These are phyloP conservation scores for Talaromyces pinophilus DNA, from an alignment of 2,329 filamentous ascomycete species.

Conservation along the genomic window DNA sequence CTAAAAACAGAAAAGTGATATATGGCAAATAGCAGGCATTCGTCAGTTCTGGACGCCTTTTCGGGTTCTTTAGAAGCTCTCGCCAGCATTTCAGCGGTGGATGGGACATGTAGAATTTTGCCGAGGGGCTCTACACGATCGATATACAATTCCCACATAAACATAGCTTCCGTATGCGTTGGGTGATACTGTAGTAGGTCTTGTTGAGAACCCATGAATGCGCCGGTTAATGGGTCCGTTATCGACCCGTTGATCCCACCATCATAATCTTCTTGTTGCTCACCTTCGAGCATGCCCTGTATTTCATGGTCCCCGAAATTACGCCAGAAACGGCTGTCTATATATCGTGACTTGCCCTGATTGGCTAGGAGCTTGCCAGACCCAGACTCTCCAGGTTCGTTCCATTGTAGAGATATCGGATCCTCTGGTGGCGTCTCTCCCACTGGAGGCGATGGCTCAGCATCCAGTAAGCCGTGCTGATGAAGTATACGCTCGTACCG, in stretches of 20 bases:
- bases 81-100: neutral
- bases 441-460: neutral
- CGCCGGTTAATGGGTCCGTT: conserved; percentile 23
- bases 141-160: neutral
- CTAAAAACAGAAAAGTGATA: neutral
- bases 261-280: neutral
- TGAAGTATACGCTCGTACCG: neutral
- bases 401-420: neutral
- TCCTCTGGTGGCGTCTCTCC: neutral
- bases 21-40: neutral
- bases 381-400: neutral
- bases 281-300: conserved; percentile 23
- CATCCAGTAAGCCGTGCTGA: neutral
- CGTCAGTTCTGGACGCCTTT: neutral
- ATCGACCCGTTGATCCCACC: neutral
- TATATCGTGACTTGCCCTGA: neutral
- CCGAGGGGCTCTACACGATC: neutral
- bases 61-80: neutral
- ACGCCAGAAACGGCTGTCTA: neutral
- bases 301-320: neutral
- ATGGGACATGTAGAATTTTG: neutral
- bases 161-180: conserved; percentile 51
- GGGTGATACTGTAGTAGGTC: conserved; percentile 34
- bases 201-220: conserved; percentile 24
- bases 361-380: neutral